phyloP scores from a whole-genome alignment of 2,329 filamentous ascomycete genomes.

The Fusarium sp. region DNA sequence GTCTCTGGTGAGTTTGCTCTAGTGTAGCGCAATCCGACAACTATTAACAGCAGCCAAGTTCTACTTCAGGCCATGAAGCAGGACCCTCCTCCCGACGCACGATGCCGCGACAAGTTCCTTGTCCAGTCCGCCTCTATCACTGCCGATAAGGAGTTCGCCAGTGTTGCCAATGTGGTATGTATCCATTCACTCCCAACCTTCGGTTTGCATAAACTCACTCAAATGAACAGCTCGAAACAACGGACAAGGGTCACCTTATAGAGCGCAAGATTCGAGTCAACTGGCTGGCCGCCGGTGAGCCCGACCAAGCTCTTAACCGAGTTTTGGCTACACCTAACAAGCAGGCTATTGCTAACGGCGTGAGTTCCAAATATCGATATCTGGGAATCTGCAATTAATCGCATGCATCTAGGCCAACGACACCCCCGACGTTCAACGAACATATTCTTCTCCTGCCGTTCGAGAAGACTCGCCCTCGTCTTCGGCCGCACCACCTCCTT shows the following conservation, averaged over 20 bases:
- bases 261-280: conserved; percentile 96
- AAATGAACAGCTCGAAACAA: conserved; percentile 77
- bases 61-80: conserved; percentile 98
- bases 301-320: conserved; percentile 45
- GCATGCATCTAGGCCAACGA: conserved; percentile 51
- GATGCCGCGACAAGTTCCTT: conserved; percentile 97
- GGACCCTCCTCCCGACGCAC: conserved; percentile 86
- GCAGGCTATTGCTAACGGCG: conserved; percentile 56
- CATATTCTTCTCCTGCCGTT: conserved; percentile 61
- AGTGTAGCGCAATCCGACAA: background rate
- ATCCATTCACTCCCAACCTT: background rate
- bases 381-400: conserved; percentile 24
- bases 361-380: conserved; percentile 49
- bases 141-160: conserved; percentile 85
- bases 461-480: conserved; percentile 51
- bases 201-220: conserved; percentile 11
- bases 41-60: conserved; percentile 65
- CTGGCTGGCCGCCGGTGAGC: conserved; percentile 76
- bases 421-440: conserved; percentile 61
- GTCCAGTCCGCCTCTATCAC: conserved; percentile 91
- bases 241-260: conserved; percentile 81
- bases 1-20: conserved; percentile 78
- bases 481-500: conserved; percentile 53
- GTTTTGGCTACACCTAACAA: conserved; percentile 58
- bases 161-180: conserved; percentile 83